Conservation (phyloP, 2,329 filamentous ascomycete genomes). For the Sphaceloma murrayae region DNA sequence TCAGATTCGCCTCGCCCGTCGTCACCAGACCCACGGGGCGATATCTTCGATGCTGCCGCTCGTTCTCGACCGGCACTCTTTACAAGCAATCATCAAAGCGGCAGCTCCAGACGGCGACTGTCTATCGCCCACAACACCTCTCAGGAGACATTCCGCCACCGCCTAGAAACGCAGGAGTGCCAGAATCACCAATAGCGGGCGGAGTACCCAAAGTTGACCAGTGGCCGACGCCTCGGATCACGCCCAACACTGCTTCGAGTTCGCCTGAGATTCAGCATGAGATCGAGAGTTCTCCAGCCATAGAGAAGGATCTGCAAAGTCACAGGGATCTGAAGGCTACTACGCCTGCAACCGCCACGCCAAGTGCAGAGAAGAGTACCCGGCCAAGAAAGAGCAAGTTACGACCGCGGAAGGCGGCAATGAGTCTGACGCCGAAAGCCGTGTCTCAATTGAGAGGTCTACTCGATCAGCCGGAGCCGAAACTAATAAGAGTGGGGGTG, state of each 20-base stretch:
- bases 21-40: slow-evolving; percentile 22
- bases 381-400: slow-evolving; percentile 58
- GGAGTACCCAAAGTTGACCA: slow-evolving; percentile 40
- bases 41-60: slow-evolving; percentile 39
- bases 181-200: slow-evolving; percentile 53
- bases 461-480: slow-evolving; percentile 76
- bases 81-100: slow-evolving; percentile 45
- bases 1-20: slow-evolving; percentile 28
- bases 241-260: too few species aligned
- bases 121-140: slow-evolving; percentile 53
- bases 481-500: slow-evolving; percentile 88
- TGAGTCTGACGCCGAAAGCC: slow-evolving; percentile 72
- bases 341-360: slow-evolving; percentile 21
- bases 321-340: slow-evolving; percentile 24
- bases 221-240: slow-evolving; percentile 29
- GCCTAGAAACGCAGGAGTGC: slow-evolving; percentile 48
- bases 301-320: slow-evolving; percentile 48
- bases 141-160: slow-evolving; percentile 47
- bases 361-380: slow-evolving; percentile 34
- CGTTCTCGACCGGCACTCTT: slow-evolving; percentile 35
- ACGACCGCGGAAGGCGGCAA: slow-evolving; percentile 77
- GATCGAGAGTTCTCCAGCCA: slow-evolving; percentile 51
- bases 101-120: slow-evolving; percentile 56
- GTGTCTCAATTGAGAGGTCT: slow-evolving; percentile 68
- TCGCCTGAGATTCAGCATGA: slow-evolving; percentile 31